phyloP scores from a whole-genome alignment of 2,329 filamentous ascomycete genomes.

The Curvularia hawaiiensis region DNA sequence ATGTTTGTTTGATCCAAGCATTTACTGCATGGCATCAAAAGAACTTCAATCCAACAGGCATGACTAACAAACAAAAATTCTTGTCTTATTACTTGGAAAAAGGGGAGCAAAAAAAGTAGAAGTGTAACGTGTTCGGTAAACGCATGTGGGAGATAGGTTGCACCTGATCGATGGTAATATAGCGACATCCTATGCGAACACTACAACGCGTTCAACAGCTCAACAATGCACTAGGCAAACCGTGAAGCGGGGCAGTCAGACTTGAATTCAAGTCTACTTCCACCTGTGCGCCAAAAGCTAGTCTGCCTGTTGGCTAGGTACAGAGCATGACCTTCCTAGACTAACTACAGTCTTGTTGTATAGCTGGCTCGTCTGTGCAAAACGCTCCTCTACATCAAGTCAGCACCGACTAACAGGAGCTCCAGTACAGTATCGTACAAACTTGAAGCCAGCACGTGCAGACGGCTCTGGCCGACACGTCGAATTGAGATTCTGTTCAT shows the following conservation, averaged over 20 bases:
- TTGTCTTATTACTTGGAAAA: constrained; percentile 69
- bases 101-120: constrained; percentile 70
- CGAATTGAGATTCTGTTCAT: constrained; percentile 3
- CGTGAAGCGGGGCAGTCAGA: not conserved
- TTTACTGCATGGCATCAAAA: not conserved
- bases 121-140: constrained; percentile 56
- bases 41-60: not conserved
- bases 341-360: not conserved
- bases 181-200: not conserved
- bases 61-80: not conserved
- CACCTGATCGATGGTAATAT: not conserved
- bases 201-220: not conserved
- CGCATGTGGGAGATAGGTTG: constrained; percentile 20
- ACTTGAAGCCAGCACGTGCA: not conserved
- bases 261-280: not conserved
- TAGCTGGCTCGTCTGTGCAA: not conserved
- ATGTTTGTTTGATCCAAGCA: constrained; percentile 52
- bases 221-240: not conserved
- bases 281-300: not conserved
- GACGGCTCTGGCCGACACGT: constrained; percentile 1
- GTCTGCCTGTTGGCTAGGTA: not conserved
- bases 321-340: not conserved
- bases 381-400: constrained; percentile 8
- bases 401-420: constrained; percentile 2
- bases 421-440: constrained; percentile 10